Evolutionary conservation across 2,329 filamentous ascomycete species (phyloP).

Genomic region (Tolypocladium ovalisporum): DNA sequence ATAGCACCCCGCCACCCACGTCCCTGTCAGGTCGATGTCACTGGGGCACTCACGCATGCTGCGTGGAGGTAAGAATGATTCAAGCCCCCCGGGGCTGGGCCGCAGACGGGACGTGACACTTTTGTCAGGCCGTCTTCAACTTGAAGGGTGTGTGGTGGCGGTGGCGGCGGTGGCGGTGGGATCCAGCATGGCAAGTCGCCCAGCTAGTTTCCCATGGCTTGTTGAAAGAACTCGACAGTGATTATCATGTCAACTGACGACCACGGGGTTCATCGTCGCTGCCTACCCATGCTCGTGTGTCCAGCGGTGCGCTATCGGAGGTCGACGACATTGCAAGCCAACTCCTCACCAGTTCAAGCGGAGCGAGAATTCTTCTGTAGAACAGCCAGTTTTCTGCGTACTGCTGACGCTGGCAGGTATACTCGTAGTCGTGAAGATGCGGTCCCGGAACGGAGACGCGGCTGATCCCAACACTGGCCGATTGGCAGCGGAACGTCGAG

Average conservation of each 20-base stretch:
- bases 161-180: not conserved
- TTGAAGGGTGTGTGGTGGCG: not conserved
- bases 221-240: not conserved
- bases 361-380: not conserved
- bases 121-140: not conserved
- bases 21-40: not conserved
- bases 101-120: not conserved
- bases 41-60: not conserved
- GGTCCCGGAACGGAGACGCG: not conserved
- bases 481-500: not conserved
- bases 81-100: not conserved
- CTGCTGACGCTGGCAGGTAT: no score
- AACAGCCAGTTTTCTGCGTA: not conserved
- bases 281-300: no score
- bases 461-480: not conserved
- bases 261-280: not conserved
- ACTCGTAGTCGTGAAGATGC: not conserved
- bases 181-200: not conserved
- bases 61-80: not conserved
- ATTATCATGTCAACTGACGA: not conserved
- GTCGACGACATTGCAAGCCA: not conserved
- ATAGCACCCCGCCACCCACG: slow-evolving; percentile 1
- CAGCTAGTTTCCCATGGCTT: not conserved
- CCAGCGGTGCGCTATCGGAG: no score
- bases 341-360: not conserved